Percentiles rank a stretch among this genome's conserved stretches.
phyloP scores from a whole-genome alignment of 2,329 filamentous ascomycete genomes.

The Calonectria multiphialidica region DNA sequence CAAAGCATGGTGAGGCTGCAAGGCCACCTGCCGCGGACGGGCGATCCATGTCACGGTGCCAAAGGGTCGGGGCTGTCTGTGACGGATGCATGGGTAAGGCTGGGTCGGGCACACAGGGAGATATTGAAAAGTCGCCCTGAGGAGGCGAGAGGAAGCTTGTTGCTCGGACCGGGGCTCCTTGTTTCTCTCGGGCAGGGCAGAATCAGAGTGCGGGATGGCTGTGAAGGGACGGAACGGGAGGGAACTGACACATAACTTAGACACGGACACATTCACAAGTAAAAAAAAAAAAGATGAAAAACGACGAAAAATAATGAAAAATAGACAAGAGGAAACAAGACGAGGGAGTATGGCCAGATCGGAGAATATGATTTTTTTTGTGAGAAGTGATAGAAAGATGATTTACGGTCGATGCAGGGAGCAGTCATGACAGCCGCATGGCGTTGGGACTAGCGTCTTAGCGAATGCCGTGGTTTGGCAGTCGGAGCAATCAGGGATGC shows the following conservation, averaged over 20 bases:
- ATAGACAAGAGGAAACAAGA: not conserved
- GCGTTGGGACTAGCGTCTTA: not conserved
- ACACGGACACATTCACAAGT: not conserved
- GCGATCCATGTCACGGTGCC: not conserved
- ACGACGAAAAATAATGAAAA: too few relatives aligned
- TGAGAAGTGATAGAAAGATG: not conserved
- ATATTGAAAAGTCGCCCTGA: too few relatives aligned
- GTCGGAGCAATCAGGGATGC: constrained; percentile 1
- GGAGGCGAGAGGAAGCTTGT: not conserved
- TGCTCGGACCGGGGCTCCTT: not conserved
- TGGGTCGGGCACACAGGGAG: not conserved
- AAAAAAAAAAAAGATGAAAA: not conserved
- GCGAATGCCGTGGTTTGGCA: not conserved
- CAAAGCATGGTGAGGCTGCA: not conserved
- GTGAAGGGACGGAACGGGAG: not conserved
- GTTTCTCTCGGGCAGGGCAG: not conserved
- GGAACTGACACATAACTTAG: not conserved
- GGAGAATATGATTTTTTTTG: not conserved
- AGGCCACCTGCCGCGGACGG: not conserved
- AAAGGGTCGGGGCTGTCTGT: not conserved
- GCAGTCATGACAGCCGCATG: not conserved
- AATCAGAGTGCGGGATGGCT: not conserved
- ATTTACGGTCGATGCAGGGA: not conserved
- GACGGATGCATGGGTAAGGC: not conserved
- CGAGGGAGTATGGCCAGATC: not conserved